Percentiles rank a stretch among this genome's conserved stretches.
These are phyloP conservation scores for Camillea tinctor DNA, from an alignment of 2,329 filamentous ascomycete species.

Conservation along the genomic window DNA sequence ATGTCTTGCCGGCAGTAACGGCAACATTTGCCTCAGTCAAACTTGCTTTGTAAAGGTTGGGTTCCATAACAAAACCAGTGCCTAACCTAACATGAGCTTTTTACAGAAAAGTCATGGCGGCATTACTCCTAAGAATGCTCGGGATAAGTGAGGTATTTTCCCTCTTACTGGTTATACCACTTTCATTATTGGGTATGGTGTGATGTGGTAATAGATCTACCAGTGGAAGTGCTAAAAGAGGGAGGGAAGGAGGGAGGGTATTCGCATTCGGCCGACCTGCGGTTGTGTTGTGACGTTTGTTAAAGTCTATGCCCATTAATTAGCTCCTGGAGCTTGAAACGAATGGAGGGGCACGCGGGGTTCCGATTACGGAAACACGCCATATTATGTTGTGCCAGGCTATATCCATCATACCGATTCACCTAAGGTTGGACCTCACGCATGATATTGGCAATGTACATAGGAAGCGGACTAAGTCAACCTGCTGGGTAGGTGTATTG, in stretches of 20 bases:
- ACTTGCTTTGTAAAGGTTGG: background rate
- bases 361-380: slow-evolving; percentile 15
- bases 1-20: too few relatives aligned
- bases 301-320: background rate
- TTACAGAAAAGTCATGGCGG: too few relatives aligned
- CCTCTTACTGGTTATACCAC: background rate
- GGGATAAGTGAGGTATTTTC: background rate
- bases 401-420: too few relatives aligned
- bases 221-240: background rate
- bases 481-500: too few relatives aligned
- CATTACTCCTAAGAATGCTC: background rate
- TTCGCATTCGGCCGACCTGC: background rate
- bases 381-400: background rate
- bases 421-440: background rate
- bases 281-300: slow-evolving; percentile 2
- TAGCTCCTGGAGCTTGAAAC: background rate
- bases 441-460: background rate
- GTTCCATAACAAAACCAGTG: slow-evolving; percentile 50
- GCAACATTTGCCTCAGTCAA: too few relatives aligned
- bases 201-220: background rate
- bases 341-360: slow-evolving; percentile 23
- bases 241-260: too few relatives aligned
- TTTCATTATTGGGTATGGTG: background rate
- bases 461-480: too few relatives aligned
- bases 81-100: background rate